Conservation (phyloP, 345 rosid genomes). For the Ceriops tagal region DNA sequence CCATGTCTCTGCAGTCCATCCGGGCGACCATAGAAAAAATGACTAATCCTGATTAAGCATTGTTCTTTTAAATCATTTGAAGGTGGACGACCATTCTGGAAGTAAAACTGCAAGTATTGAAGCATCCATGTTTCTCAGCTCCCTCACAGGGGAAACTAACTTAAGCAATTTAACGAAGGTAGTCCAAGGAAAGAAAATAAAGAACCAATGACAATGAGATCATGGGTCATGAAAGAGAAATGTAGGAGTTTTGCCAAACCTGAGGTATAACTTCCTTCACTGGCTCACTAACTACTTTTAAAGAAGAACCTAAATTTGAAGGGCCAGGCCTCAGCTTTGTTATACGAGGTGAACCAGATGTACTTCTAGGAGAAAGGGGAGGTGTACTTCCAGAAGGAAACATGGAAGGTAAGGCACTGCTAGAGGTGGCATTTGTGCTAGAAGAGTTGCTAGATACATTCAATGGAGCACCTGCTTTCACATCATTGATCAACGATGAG, state of each 20-base stretch:
- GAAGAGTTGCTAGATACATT: constrained; percentile 63
- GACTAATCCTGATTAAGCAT: constrained; percentile 60
- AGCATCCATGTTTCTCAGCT: neutral
- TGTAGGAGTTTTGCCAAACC: constrained; percentile 37
- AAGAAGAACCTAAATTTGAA: constrained; percentile 80
- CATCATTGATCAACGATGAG: constrained; percentile 68
- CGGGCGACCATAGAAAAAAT: constrained; percentile 57
- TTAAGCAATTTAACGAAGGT: neutral
- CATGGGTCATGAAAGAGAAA: too few species aligned
- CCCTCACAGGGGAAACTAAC: neutral
- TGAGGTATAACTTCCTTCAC: constrained; percentile 81
- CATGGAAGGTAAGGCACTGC: constrained; percentile 80
- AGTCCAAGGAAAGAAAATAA: neutral
- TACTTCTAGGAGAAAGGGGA: constrained; percentile 91
- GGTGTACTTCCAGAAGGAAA: constrained; percentile 96
- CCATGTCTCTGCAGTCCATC: constrained; percentile 79
- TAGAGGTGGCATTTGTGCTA: constrained; percentile 44
- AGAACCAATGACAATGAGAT: neutral
- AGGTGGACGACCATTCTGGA: constrained; percentile 84
- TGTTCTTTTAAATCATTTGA: constrained; percentile 78
- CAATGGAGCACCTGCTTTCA: constrained; percentile 70
- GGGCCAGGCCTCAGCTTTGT: constrained; percentile 71
- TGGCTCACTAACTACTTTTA: constrained; percentile 76
- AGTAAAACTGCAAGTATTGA: constrained; percentile 73
- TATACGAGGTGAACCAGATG: constrained; percentile 78